These are phyloP conservation scores for Lactarius hatsudake DNA, from an alignment of 768 basidiomycete species.

Conservation along the genomic window DNA sequence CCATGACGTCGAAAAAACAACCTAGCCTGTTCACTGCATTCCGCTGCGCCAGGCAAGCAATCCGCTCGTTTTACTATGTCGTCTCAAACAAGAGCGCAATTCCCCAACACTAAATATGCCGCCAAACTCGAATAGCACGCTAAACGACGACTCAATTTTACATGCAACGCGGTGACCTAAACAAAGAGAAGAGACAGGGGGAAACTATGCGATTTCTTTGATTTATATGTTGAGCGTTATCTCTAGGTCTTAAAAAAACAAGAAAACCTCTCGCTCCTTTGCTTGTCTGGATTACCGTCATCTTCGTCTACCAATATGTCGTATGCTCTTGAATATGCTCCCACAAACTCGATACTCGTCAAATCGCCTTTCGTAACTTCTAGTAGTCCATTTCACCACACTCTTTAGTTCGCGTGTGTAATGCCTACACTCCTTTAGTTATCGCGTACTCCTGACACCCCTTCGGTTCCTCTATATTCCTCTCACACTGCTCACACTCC, in stretches of 20 bases:
- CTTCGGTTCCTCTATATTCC: neutral
- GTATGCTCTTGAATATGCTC: no score
- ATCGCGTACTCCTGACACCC: neutral
- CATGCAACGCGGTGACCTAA: neutral
- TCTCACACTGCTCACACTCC: neutral
- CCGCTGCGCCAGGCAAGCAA: neutral
- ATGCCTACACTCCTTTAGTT: neutral
- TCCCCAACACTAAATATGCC: neutral
- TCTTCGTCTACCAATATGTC: neutral
- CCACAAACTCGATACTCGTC: neutral
- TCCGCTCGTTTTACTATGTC: slow-evolving; percentile 7
- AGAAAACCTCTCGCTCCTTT: neutral
- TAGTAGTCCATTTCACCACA: neutral
- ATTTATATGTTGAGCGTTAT: neutral
- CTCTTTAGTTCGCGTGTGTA: neutral
- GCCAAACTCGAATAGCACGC: no score
- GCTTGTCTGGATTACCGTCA: neutral
- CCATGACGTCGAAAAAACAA: slow-evolving; percentile 3
- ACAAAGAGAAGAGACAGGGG: neutral
- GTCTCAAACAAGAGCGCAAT: slow-evolving; percentile 4
- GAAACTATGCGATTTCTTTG: neutral
- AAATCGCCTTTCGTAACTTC: neutral
- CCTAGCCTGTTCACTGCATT: slow-evolving; percentile 7
- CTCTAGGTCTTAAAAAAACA: neutral
- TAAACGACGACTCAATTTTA: no score